These are phyloP conservation scores for Clitopilus hobsonii DNA, from an alignment of 768 basidiomycete species.

Conservation along the genomic window DNA sequence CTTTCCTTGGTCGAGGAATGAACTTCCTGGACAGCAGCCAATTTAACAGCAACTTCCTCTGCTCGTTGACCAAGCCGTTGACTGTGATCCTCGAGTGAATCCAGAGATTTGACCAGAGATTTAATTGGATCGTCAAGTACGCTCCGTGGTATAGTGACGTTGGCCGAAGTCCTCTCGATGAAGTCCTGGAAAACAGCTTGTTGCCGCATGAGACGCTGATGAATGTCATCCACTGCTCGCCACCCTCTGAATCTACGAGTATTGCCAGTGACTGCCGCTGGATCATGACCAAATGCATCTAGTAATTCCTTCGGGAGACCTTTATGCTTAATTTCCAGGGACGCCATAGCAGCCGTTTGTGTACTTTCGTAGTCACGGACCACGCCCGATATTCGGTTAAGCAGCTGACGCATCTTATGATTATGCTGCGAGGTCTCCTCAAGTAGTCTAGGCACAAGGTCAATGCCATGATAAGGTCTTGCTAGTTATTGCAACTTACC, in stretches of 20 bases:
- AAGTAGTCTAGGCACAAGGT: conserved; percentile 41
- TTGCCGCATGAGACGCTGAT: conserved; percentile 57
- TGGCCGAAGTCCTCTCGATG: conserved; percentile 23
- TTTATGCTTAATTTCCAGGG: conserved; percentile 41
- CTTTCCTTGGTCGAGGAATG: conserved; percentile 56
- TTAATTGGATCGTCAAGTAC: conserved; percentile 53
- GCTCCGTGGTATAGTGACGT: conserved; percentile 25
- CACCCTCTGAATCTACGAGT: conserved; percentile 61
- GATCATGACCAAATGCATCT: conserved; percentile 74
- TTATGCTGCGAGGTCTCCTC: conserved; percentile 60
- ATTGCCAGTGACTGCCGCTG: conserved; percentile 65
- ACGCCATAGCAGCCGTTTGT: conserved; percentile 44
- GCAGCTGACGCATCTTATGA: conserved; percentile 59
- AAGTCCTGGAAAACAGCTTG: conserved; percentile 49
- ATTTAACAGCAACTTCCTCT: conserved; percentile 39
- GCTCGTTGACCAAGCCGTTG: conserved; percentile 40
- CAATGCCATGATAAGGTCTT: not conserved
- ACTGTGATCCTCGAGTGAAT: conserved; percentile 44
- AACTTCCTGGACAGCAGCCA: conserved; percentile 48
- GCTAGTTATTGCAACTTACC: conserved; percentile 31
- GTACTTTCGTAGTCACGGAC: conserved; percentile 64
- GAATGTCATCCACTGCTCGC: conserved; percentile 74
- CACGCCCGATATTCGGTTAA: conserved; percentile 58
- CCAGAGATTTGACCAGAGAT: conserved; percentile 43
- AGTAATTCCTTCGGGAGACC: conserved; percentile 61